Percentiles rank a stretch among this genome's conserved stretches.
These are phyloP conservation scores for Aspergillus ochraceus DNA, from an alignment of 2,329 filamentous ascomycete species.

Conservation along the genomic window DNA sequence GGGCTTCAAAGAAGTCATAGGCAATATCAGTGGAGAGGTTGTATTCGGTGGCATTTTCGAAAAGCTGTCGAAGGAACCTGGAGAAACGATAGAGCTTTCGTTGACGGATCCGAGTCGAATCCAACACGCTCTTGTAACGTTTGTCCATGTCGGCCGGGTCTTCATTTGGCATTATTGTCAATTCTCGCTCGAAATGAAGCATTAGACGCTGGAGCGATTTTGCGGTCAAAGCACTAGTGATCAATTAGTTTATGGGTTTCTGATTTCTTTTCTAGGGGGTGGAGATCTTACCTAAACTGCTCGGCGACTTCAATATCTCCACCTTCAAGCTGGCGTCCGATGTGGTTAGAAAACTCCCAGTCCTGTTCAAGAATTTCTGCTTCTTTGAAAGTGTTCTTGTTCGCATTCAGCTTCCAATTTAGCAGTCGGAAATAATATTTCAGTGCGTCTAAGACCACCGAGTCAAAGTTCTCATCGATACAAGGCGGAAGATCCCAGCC, in stretches of 20 bases:
- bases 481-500: slow-evolving; percentile 96
- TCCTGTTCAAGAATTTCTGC: slow-evolving; percentile 96
- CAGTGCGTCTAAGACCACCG: slow-evolving; percentile 84
- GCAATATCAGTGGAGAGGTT: slow-evolving; percentile 73
- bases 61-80: slow-evolving; percentile 83
- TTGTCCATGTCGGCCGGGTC: slow-evolving; percentile 88
- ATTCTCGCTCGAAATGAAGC: slow-evolving; percentile 86
- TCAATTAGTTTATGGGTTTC: slow-evolving; percentile 24
- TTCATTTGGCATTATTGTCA: slow-evolving; percentile 81
- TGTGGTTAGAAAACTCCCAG: slow-evolving; percentile 95
- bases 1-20: slow-evolving; percentile 74
- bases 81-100: slow-evolving; percentile 96
- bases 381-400: slow-evolving; percentile 99
- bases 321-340: slow-evolving; percentile 85
- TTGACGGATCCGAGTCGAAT: slow-evolving; percentile 93
- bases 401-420: slow-evolving; percentile 95
- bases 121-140: slow-evolving; percentile 90
- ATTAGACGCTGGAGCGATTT: slow-evolving; percentile 88
- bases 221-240: slow-evolving; percentile 71
- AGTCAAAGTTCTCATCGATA: slow-evolving; percentile 94
- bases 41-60: slow-evolving; percentile 95
- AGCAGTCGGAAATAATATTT: slow-evolving; percentile 99
- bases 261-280: neutral
- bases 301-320: slow-evolving; percentile 97
- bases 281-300: slow-evolving; percentile 70